Evolutionary conservation across 345 rosid species (phyloP).

Genomic region (Camelina laxa): DNA sequence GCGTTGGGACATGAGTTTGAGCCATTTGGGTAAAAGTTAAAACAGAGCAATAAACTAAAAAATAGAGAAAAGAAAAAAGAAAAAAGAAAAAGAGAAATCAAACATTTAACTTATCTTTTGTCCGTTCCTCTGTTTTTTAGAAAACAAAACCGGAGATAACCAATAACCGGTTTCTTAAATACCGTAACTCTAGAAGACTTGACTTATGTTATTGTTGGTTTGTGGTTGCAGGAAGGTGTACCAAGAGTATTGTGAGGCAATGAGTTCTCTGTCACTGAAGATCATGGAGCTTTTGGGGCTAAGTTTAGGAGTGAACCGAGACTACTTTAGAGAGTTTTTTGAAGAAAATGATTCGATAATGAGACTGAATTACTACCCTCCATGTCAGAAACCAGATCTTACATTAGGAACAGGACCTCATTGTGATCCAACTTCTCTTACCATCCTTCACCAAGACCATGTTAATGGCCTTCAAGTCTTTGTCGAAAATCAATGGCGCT

Average conservation of each 20-base stretch:
- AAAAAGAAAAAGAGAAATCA: not conserved
- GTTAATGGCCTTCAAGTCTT: slow-evolving; percentile 98
- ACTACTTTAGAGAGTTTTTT: slow-evolving; percentile 66
- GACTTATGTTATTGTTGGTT: slow-evolving; percentile 16
- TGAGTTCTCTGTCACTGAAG: slow-evolving; percentile 80
- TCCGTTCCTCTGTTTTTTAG: slow-evolving; percentile 26
- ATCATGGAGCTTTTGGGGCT: slow-evolving; percentile 91
- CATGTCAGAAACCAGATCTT: slow-evolving; percentile 89
- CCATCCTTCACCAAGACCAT: slow-evolving; percentile 95
- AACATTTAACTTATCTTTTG: slow-evolving; percentile 38
- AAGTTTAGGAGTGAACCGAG: slow-evolving; percentile 66
- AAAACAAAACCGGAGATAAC: not conserved
- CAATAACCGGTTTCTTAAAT: not conserved
- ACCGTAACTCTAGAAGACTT: slow-evolving; percentile 21
- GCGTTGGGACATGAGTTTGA: slow-evolving; percentile 72
- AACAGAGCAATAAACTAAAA: slow-evolving; percentile 27
- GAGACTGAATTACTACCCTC: slow-evolving; percentile 97
- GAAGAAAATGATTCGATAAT: slow-evolving; percentile 90
- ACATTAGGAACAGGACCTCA: slow-evolving; percentile 99
- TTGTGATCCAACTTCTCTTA: slow-evolving; percentile 97
- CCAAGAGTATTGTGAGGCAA: slow-evolving; percentile 81
- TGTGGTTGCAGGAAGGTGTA: slow-evolving; percentile 61
- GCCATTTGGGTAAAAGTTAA: slow-evolving; percentile 66
- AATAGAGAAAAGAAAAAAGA: not conserved
- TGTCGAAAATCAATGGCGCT: slow-evolving; percentile 79